A percentile compares a stretch with the other conserved stretches of the same genome.
Evolutionary conservation across 176 grass and related monocot species (phyloP).

Genomic region (Themeda triandra): DNA sequence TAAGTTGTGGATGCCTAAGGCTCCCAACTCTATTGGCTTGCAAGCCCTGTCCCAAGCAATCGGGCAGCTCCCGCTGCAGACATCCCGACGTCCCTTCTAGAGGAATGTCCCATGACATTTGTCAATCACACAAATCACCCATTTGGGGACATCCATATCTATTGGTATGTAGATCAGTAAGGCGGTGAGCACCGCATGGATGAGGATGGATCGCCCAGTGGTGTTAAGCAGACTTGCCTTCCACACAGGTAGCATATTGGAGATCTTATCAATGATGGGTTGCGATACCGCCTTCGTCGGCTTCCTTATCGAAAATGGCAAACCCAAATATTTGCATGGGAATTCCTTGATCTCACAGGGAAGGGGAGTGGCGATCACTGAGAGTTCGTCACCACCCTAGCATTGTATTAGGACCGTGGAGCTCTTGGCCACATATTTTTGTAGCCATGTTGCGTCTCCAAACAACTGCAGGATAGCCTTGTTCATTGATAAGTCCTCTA

Average conservation of each 20-base stretch:
- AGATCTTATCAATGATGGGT: not conserved
- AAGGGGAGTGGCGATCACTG: not conserved
- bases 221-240: not conserved
- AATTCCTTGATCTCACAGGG: not conserved
- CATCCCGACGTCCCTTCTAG: not conserved
- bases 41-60: not conserved
- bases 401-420: not conserved
- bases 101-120: not conserved
- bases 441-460: not conserved
- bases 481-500: not conserved
- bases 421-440: not conserved
- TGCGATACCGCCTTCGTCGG: not conserved
- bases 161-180: not conserved
- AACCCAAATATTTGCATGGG: not conserved
- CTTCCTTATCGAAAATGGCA: not conserved
- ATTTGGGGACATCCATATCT: not conserved
- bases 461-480: not conserved
- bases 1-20: not conserved
- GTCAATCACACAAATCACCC: not conserved
- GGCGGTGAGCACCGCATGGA: not conserved
- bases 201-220: not conserved
- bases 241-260: not conserved
- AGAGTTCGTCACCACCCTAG: not conserved
- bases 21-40: not conserved
- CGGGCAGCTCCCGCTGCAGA: accelerated